Evolutionary conservation across 306 rosid genomes (phyloP).

Genomic region (Vicia villosa): DNA sequence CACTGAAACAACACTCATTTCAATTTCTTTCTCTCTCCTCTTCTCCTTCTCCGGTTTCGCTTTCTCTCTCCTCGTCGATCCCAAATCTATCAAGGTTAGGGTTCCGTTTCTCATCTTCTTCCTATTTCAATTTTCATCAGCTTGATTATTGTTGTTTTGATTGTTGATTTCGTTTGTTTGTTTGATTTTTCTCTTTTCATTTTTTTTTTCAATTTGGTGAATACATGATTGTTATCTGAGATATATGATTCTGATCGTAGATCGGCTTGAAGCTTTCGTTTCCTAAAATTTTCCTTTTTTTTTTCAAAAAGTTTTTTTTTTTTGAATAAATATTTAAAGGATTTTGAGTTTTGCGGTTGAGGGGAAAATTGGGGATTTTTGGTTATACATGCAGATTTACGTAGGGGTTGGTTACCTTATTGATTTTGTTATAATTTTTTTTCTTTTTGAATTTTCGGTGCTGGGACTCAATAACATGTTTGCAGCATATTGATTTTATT

Average conservation of each 20-base stretch:
- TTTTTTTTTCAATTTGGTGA: not conserved
- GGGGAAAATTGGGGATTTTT: not conserved
- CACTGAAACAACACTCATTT: conserved; percentile 15
- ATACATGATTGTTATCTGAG: conserved; percentile 40
- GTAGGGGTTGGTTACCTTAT: conserved; percentile 18
- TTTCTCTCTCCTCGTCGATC: conserved; percentile 54
- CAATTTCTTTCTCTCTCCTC: conserved; percentile 34
- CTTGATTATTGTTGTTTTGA: not conserved
- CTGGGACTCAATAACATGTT: not conserved
- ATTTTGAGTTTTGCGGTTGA: conserved; percentile 17
- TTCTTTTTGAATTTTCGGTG: not conserved
- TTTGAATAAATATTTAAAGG: not conserved
- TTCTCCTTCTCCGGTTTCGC: conserved; percentile 34
- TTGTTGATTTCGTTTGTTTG: not conserved
- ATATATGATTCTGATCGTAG: conserved; percentile 60
- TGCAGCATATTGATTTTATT: conserved; percentile 1
- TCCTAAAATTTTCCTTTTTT: conserved; percentile 18
- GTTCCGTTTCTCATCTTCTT: conserved; percentile 34
- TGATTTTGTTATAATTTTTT: not conserved
- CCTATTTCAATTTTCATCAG: not conserved
- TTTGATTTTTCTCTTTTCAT: not conserved
- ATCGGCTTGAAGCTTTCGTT: conserved; percentile 52
- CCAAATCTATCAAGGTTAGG: conserved; percentile 65
- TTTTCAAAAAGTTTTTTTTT: not conserved
- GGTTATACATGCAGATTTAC: not conserved